phyloP scores from a whole-genome alignment of 108 stramenopile genomes.

The Schizochytrium sp. region DNA sequence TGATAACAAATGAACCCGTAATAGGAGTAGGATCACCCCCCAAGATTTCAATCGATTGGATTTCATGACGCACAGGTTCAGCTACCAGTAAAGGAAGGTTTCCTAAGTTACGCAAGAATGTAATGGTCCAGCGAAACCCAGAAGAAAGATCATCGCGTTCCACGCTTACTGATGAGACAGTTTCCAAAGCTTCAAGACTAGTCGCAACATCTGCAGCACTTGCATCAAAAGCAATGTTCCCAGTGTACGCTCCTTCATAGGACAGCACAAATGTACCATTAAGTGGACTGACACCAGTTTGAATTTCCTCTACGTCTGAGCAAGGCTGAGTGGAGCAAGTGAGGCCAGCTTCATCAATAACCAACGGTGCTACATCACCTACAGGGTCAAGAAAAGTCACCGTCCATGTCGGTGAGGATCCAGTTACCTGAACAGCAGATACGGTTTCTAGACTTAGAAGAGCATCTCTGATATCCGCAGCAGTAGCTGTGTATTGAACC shows the following conservation, averaged over 20 bases:
- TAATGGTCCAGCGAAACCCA: conserved; percentile 80
- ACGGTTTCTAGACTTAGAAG: conserved; percentile 69
- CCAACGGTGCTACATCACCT: conserved; percentile 76
- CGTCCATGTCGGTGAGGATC: conserved; percentile 57
- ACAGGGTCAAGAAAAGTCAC: conserved; percentile 80
- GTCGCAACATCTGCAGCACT: conserved; percentile 75
- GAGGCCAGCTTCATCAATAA: conserved; percentile 61
- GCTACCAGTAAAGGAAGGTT: conserved; percentile 79
- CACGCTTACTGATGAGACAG: conserved; percentile 71
- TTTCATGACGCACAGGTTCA: conserved; percentile 72
- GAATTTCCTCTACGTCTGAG: conserved; percentile 66
- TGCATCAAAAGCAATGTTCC: conserved; percentile 80
- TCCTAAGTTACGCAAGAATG: conserved; percentile 82
- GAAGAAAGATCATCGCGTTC: conserved; percentile 68
- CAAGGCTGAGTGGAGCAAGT: not conserved
- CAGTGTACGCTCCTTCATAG: conserved; percentile 78
- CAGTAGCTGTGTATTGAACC: conserved; percentile 59
- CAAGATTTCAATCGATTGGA: conserved; percentile 74
- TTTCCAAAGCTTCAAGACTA: conserved; percentile 74
- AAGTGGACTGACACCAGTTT: conserved; percentile 77
- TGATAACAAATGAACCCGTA: conserved; percentile 78
- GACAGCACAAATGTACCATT: conserved; percentile 81
- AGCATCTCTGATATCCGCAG: conserved; percentile 62
- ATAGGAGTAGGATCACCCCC: conserved; percentile 86
- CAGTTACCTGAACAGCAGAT: conserved; percentile 64